Evolutionary conservation across 1,139 yeast genomes (phyloP).

Genomic region (Candida smagusa): DNA sequence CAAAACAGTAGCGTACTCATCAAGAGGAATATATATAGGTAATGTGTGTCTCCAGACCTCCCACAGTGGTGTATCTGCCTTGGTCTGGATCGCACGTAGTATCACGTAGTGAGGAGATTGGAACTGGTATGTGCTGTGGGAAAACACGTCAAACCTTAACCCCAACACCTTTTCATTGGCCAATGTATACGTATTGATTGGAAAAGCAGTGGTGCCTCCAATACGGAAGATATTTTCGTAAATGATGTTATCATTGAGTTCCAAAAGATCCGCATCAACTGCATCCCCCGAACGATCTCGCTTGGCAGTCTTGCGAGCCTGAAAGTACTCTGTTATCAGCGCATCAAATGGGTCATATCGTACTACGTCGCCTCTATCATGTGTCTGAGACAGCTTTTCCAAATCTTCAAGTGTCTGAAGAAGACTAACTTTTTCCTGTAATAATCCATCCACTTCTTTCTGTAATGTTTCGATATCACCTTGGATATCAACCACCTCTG

Average conservation of each 20-base stretch:
- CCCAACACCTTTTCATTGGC: constrained; percentile 18
- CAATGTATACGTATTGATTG: constrained; percentile 27
- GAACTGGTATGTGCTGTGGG: constrained; percentile 18
- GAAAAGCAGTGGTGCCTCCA: constrained; percentile 43
- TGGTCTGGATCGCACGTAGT: constrained; percentile 17
- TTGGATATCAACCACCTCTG: constrained; percentile 9
- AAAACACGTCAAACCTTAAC: constrained; percentile 34
- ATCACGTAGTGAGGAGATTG: constrained; percentile 39
- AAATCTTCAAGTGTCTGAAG: constrained; percentile 6
- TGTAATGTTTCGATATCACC: constrained; percentile 11
- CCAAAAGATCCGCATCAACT: constrained; percentile 11
- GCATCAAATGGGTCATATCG: constrained; percentile 7
- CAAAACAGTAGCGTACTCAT: constrained; percentile 9
- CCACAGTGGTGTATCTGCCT: constrained; percentile 19
- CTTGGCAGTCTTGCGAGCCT: constrained; percentile 2
- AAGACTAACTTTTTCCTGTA: constrained; percentile 7
- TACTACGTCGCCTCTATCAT: constrained; percentile 3
- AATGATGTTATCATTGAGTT: constrained; percentile 29
- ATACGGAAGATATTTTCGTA: constrained; percentile 37
- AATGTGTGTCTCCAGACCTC: constrained; percentile 34
- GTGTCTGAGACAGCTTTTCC: constrained; percentile 6
- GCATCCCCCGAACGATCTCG: not conserved
- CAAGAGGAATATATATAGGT: constrained; percentile 29
- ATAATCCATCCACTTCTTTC: constrained; percentile 8
- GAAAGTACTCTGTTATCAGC: constrained; percentile 6